Evolutionary conservation across 495 filamentous ascomycete species (phyloP).

Genomic region (Bacidia gigantensis): DNA sequence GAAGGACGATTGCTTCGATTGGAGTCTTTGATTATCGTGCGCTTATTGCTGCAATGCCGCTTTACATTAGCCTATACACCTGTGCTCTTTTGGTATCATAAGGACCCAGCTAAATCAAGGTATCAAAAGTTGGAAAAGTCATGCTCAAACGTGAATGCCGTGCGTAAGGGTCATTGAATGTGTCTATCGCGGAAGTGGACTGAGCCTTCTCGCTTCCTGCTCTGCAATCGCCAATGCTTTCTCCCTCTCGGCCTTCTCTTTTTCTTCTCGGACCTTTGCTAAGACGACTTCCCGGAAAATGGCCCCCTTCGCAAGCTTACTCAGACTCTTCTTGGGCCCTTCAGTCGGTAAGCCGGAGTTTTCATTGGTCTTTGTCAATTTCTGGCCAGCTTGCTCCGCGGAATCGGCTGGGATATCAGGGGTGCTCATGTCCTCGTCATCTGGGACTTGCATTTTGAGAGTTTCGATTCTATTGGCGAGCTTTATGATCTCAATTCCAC

Average conservation of each 20-base stretch:
- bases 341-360: conserved; percentile 12
- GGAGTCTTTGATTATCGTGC: too few species aligned
- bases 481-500: conserved; percentile 95
- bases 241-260: conserved; percentile 65
- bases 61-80: background rate
- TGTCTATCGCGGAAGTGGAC: background rate
- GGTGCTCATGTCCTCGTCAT: conserved; percentile 54
- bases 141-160: background rate
- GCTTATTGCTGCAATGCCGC: background rate
- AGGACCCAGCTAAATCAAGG: background rate
- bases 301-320: conserved; percentile 66
- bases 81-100: conserved; percentile 4
- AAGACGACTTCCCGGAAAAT: conserved; percentile 97
- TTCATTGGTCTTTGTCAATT: conserved; percentile 21
- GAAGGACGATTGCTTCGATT: too few species aligned
- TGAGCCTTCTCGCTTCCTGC: conserved; percentile 24
- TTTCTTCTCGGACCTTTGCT: conserved; percentile 88
- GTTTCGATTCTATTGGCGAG: conserved; percentile 93
- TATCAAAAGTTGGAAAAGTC: conserved; percentile 11
- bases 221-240: conserved; percentile 44
- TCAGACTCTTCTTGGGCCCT: conserved; percentile 50
- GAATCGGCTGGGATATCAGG: conserved; percentile 49
- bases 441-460: conserved; percentile 90
- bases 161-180: background rate
- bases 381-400: conserved; percentile 27